These are phyloP conservation scores for Insectozyma bohioensis DNA, from an alignment of 1,139 yeast genomes.

Conservation along the genomic window DNA sequence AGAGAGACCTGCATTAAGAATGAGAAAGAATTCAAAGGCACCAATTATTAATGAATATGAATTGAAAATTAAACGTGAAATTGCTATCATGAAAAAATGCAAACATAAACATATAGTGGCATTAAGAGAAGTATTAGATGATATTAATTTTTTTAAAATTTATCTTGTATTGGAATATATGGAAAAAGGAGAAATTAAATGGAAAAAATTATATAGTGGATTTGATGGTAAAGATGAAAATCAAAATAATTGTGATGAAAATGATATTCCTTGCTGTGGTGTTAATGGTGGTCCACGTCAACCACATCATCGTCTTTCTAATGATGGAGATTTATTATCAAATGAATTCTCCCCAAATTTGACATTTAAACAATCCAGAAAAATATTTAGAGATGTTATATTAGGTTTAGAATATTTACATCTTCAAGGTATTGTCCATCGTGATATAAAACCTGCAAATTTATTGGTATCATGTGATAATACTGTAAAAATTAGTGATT, in stretches of 20 bases:
- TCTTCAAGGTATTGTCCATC: constrained; percentile 89
- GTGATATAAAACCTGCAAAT: constrained; percentile 98
- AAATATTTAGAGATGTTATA: constrained; percentile 79
- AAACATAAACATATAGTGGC: constrained; percentile 88
- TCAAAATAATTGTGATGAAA: constrained; percentile 8
- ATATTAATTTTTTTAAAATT: constrained; percentile 76
- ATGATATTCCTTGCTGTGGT: constrained; percentile 43
- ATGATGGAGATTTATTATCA: constrained; percentile 41
- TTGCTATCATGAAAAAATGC: constrained; percentile 95
- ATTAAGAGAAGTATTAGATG: constrained; percentile 88
- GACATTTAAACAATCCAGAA: constrained; percentile 63
- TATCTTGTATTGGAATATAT: constrained; percentile 89
- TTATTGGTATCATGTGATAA: constrained; percentile 70
- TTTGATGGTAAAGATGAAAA: constrained; percentile 8
- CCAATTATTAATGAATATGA: constrained; percentile 40
- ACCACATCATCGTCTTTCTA: constrained; percentile 13
- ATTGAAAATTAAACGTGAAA: constrained; percentile 80
- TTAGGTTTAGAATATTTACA: constrained; percentile 92
- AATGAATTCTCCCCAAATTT: constrained; percentile 55
- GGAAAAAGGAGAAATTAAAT: constrained; percentile 88
- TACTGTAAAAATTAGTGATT: constrained; percentile 88
- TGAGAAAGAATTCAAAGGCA: constrained; percentile 34
- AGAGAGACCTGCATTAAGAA: constrained; percentile 51
- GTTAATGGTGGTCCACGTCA: constrained; percentile 10
- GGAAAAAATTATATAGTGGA: constrained; percentile 52